phyloP scores from a whole-genome alignment of 352 stramenopile species.

The Blastocystis sp. region DNA sequence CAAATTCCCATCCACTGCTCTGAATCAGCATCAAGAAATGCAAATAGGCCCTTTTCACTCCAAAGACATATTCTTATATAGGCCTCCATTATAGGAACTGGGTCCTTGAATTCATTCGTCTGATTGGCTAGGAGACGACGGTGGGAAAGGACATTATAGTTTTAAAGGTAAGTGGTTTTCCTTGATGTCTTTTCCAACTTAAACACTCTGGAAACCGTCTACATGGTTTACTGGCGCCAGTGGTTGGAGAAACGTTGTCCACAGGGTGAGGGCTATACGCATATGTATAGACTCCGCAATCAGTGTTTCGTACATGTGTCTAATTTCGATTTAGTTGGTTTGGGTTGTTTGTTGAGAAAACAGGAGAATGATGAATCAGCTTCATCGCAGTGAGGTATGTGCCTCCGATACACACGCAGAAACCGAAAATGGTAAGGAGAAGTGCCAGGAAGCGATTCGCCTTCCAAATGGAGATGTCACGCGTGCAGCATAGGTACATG shows the following conservation, averaged over 20 bases:
- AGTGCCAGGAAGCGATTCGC: background rate
- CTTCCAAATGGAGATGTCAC: background rate
- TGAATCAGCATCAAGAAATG: no score
- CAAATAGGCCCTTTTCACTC: no score
- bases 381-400: conserved; percentile 26
- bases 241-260: conserved; percentile 40
- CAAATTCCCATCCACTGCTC: no score
- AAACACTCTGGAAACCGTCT: background rate
- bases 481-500: background rate
- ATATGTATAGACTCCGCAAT: conserved; percentile 22
- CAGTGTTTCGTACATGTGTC: conserved; percentile 10
- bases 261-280: background rate
- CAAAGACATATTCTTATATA: no score
- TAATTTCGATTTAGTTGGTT: background rate
- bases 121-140: no score
- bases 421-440: background rate
- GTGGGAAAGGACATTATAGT: no score
- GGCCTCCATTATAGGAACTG: no score
- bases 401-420: conserved; percentile 16
- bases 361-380: background rate
- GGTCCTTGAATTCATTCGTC: no score
- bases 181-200: background rate
- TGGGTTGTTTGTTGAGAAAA: conserved; percentile 35
- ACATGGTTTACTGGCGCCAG: conserved; percentile 15
- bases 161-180: conserved; percentile 1